Base-by-base conservation (phyloP, 371 early-diverging fungal species). In the Syncephalis fuscata region DNA sequence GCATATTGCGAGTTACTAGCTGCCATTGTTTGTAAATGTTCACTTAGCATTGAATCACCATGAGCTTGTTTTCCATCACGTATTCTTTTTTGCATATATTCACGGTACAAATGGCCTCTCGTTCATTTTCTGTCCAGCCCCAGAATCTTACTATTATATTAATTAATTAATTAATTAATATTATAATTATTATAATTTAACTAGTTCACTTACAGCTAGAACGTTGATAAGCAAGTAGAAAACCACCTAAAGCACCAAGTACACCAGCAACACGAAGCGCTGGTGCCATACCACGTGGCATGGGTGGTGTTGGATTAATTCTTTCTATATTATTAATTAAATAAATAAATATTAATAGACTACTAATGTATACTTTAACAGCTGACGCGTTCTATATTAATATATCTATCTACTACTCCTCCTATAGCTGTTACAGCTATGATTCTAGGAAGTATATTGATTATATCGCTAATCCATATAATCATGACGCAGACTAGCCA, bases 71-170 rank as follows among this genome's bases (percentile, higher is more conserved):
- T 75, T 41, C 85, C 87, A 58, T 75, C 67, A 42, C 69, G 72
- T 49, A 72, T 56, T 24, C 74, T 68, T 46, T 70, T 70, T 14
- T 56, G 53, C 69, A 81, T 71, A 66, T 88, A 85, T 36, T 55
- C 58, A 38, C 68, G 61, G 65, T 84, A 81, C 70, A 68, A 74
- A 61, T 64, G 25, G 74, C 76, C 63, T 95, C 96, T 44, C 74
- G 67, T 37, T 68, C 63, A 64, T 95, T 95, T 63, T 92, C 93
- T 22, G 63, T 68, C 77, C 85, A 83, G 20, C 96, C 96, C 85
- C 85, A 88, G 78, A 93, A 95, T 54, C 96, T 81, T 56, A 78
- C 85, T 86, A 65, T 40, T 45, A 47, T n/a, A 20, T 19, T 50
- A 48, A 37, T 16, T 16, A 40, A n/a, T 37, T 15, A 26, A 16